phyloP scores from a whole-genome alignment of 257 asterid genomes.

The Primulina huaijiensis region DNA sequence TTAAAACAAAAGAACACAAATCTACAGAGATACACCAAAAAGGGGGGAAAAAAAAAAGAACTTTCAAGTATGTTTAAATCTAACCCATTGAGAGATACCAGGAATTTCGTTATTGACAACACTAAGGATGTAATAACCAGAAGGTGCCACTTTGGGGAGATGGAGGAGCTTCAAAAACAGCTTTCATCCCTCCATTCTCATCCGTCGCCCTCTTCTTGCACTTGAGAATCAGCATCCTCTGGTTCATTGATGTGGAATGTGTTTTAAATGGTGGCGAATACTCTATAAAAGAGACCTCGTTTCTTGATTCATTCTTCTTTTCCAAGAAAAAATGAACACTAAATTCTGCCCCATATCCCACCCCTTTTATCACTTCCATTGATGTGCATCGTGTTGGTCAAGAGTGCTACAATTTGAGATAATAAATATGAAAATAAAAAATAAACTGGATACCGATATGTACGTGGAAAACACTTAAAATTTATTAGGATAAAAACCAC shows the following conservation, averaged over 20 bases:
- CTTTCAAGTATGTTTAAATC: conserved; percentile 35
- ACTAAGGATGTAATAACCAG: conserved; percentile 63
- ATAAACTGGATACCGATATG: too few relatives aligned
- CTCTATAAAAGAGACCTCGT: conserved; percentile 34
- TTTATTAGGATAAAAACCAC: too few relatives aligned
- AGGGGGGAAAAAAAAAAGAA: too few relatives aligned
- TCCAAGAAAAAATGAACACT: conserved; percentile 33
- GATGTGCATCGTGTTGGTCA: too few relatives aligned
- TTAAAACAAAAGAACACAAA: too few relatives aligned
- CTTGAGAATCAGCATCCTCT: conserved; percentile 51
- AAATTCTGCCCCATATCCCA: conserved; percentile 39
- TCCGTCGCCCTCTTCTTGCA: conserved; percentile 33
- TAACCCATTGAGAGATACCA: conserved; percentile 55
- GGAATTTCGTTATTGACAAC: conserved; percentile 61
- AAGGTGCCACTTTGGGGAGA: conserved; percentile 54
- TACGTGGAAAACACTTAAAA: too few relatives aligned
- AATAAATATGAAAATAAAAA: too few relatives aligned
- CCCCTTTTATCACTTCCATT: conserved; percentile 23
- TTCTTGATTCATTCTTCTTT: conserved; percentile 2
- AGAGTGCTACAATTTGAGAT: too few relatives aligned
- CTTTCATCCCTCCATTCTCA: conserved; percentile 38
- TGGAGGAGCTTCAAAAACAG: conserved; percentile 58
- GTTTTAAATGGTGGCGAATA: conserved; percentile 63
- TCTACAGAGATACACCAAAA: too few relatives aligned
- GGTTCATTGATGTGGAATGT: conserved; percentile 61